Evolutionary conservation across 208 protist genomes (phyloP), one percentile per base, ranked within the genome.

Genomic region (Trypanosoma avium): DNA sequence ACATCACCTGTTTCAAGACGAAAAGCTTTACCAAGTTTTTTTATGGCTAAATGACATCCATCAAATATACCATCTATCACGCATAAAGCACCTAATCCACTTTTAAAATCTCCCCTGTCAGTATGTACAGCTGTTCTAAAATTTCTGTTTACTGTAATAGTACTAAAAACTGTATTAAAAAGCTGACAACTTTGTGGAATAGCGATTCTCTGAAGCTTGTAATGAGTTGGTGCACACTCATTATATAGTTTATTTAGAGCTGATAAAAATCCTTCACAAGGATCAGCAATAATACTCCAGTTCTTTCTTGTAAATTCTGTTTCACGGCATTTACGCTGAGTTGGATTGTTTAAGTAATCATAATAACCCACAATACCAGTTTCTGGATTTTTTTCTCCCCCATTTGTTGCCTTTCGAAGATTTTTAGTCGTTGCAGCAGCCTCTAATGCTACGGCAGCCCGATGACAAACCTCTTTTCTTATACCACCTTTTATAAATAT

Each of bases 321-420:
- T 62, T 93, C 82, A 22, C 92, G 82, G 58, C 90, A 97, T 59
- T 96, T 97, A 42, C 69, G 74, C 45, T 49, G 69, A 4, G 73
- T 84, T 4, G 90, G 88, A 56, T 92, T 93, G 36, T 74, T 93
- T 17, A 95, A 70, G 56, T 96, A 97, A 66, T 97, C 92, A 63
- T 97, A 97, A 65, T 86, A 95, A 32, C 90, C 92, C 0, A 91
- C 84, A 62, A 97, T 90, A 46, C 92, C 90, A 9, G 86, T 93
- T 57, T 94, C 76, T 12, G 90, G 92, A 27, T 88, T 86, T n/a
- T 59, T 47, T 19, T 55, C 24, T 24, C 90, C 90, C 32, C 88
- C 87, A 75, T 97, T 96, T 9, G 76, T 85, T 4, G 63, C 62
- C 0, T 84, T 82, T 27, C 92, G 71, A 52, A 92, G 48, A 64